A percentile compares a stretch with the other conserved stretches of the same genome.
Conservation (phyloP, 805 yeast species). For the Candida loeiensis region DNA sequence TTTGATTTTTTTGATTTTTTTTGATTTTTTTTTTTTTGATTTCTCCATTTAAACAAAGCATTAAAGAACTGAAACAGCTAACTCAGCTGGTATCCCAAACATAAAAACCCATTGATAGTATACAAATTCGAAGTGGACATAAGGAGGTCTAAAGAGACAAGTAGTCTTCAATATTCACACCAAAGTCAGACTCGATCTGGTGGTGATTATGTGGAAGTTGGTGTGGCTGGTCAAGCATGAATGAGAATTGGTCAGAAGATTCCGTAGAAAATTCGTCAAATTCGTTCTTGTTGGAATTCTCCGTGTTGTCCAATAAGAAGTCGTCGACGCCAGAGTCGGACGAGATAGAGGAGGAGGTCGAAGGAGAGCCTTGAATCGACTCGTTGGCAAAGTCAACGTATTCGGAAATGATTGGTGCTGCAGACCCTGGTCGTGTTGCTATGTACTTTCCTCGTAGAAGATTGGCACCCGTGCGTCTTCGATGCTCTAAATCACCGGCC, state of each 20-base stretch:
- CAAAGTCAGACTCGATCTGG: constrained; percentile 14
- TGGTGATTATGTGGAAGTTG: constrained; percentile 8
- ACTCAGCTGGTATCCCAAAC: constrained; percentile 9
- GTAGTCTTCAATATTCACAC: constrained; percentile 29
- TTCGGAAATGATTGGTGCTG: constrained; percentile 39
- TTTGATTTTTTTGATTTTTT: constrained; percentile 8
- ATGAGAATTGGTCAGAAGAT: constrained; percentile 9
- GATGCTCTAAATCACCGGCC: constrained; percentile 10
- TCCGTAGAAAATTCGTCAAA: constrained; percentile 9
- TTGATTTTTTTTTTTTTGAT: constrained; percentile 6
- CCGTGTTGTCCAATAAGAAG: constrained; percentile 12
- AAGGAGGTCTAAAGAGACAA: constrained; percentile 21
- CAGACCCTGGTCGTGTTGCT: constrained; percentile 24
- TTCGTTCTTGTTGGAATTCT: constrained; percentile 6
- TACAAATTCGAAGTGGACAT: constrained; percentile 15
- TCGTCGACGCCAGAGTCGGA: constrained; percentile 11
- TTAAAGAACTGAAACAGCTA: constrained; percentile 8
- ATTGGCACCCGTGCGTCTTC: constrained; percentile 6
- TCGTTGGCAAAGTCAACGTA: constrained; percentile 20
- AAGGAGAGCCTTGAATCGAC: constrained; percentile 7
- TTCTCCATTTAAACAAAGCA: not conserved
- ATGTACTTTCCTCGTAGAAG: not conserved
- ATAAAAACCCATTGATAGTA: constrained; percentile 8
- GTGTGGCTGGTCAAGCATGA: constrained; percentile 10
- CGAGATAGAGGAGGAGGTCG: constrained; percentile 4